Percentiles rank a stretch among this genome's conserved stretches.
phyloP scores from a whole-genome alignment of 208 protist species.

The Crithidia brevicula region DNA sequence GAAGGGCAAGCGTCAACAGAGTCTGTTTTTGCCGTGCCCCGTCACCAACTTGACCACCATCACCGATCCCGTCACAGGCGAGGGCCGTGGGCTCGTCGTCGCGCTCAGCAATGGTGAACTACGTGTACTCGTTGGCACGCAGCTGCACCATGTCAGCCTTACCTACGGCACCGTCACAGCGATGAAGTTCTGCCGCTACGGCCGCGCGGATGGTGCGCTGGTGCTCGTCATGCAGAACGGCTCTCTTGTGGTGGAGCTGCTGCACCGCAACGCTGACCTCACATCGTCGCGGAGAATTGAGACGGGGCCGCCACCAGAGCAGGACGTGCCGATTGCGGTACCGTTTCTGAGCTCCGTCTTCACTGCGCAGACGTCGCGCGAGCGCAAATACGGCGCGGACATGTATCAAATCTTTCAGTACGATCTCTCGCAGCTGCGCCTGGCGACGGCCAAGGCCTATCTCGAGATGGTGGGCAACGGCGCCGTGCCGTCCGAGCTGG shows the following conservation, averaged over 20 bases:
- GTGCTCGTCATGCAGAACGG: slow-evolving; percentile 89
- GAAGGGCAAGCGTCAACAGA: slow-evolving; percentile 88
- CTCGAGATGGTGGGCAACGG: slow-evolving; percentile 35
- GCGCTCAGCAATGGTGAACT: slow-evolving; percentile 91
- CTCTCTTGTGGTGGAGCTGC: slow-evolving; percentile 91
- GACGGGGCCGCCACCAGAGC: slow-evolving; percentile 83
- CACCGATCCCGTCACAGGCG: slow-evolving; percentile 52
- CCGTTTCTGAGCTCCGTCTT: slow-evolving; percentile 95
- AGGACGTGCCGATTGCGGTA: slow-evolving; percentile 93
- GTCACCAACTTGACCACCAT: slow-evolving; percentile 80
- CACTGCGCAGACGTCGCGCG: slow-evolving; percentile 92
- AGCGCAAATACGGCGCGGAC: slow-evolving; percentile 79
- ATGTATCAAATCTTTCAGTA: slow-evolving; percentile 94
- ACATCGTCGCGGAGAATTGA: slow-evolving; percentile 31
- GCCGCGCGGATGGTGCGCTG: slow-evolving; percentile 91
- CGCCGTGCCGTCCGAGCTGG: slow-evolving; percentile 27
- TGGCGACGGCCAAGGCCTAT: slow-evolving; percentile 90
- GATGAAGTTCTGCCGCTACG: slow-evolving; percentile 93
- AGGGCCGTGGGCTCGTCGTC: slow-evolving; percentile 86
- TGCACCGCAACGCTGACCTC: slow-evolving; percentile 87
- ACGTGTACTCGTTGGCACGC: slow-evolving; percentile 91
- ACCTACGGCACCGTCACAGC: slow-evolving; percentile 79
- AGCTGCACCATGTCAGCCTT: slow-evolving; percentile 82
- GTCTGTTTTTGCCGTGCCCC: slow-evolving; percentile 71
- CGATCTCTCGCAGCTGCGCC: slow-evolving; percentile 89